Percentiles rank a stretch among this genome's conserved stretches.
Conservation (phyloP, 2,329 filamentous ascomycete species). For the Esteya vermicola region DNA sequence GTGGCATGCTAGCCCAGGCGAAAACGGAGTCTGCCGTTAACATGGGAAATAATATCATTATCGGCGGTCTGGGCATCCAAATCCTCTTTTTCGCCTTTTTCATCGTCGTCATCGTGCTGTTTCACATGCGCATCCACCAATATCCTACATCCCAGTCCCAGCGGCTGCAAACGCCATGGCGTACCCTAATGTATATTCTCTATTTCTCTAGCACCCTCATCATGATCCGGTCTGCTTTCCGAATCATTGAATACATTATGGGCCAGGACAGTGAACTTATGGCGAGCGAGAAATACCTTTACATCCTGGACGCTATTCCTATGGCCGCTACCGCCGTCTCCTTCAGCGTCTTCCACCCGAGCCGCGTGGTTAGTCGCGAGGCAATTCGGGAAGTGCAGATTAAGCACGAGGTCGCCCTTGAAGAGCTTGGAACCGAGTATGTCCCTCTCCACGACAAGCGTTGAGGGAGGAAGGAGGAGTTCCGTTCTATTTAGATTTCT, state of each 20-base stretch:
- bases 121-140: constrained; percentile 2
- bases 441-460: neutral
- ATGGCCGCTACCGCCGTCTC: constrained; percentile 9
- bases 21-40: constrained; percentile 8
- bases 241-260: constrained; percentile 23
- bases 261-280: constrained; percentile 16
- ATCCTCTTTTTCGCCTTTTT: constrained; percentile 30
- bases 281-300: constrained; percentile 16
- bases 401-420: neutral
- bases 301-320: constrained; percentile 17
- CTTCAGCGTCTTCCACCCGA: constrained; percentile 7
- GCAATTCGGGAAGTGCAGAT: neutral
- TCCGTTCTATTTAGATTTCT: no score
- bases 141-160: neutral
- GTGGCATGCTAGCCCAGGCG: constrained; percentile 18
- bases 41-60: constrained; percentile 31
- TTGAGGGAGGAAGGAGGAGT: no score
- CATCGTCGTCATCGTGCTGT: constrained; percentile 4
- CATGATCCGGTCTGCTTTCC: constrained; percentile 21
- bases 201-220: constrained; percentile 17
- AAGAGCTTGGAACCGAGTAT: neutral
- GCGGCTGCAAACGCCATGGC: neutral
- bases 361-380: constrained; percentile 1
- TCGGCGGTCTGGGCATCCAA: constrained; percentile 31
- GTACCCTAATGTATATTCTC: constrained; percentile 8